Conservation (phyloP, 257 asterid species). For the Lantana camara region DNA sequence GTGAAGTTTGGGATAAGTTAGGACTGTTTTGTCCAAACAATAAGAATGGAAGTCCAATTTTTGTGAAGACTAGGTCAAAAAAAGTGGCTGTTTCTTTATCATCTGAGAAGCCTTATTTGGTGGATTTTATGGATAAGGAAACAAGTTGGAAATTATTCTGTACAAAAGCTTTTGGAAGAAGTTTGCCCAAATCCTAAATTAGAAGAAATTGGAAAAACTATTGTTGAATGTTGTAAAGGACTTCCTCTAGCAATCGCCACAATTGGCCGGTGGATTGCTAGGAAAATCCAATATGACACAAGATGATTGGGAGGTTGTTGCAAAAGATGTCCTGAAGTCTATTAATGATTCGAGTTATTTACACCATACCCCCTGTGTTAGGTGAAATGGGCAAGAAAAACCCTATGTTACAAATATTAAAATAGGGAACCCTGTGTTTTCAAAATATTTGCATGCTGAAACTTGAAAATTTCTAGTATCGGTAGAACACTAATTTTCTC, state of each 20-base stretch:
- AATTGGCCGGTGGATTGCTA: background rate
- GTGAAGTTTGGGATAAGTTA: background rate
- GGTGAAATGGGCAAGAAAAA: too few relatives aligned
- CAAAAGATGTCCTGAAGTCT: background rate
- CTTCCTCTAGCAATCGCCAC: background rate
- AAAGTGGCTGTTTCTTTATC: conserved; percentile 23
- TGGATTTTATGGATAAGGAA: conserved; percentile 28
- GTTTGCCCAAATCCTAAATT: conserved; percentile 26
- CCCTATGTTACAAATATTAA: too few relatives aligned
- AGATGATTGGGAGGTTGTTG: background rate
- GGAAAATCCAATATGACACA: background rate
- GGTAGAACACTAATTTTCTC: too few relatives aligned
- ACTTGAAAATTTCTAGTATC: too few relatives aligned
- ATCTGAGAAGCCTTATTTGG: conserved; percentile 11
- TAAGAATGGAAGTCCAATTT: background rate
- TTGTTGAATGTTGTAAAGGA: background rate
- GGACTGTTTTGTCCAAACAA: background rate
- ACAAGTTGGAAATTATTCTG: conserved; percentile 32
- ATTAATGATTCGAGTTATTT: too few relatives aligned
- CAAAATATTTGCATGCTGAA: too few relatives aligned
- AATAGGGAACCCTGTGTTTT: too few relatives aligned
- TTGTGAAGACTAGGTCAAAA: conserved; percentile 19
- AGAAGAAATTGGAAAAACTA: background rate
- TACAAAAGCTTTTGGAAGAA: conserved; percentile 2
- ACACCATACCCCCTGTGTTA: too few relatives aligned